Conservation (phyloP, 129 eudicot genomes). For the Kitagawia praeruptora region DNA sequence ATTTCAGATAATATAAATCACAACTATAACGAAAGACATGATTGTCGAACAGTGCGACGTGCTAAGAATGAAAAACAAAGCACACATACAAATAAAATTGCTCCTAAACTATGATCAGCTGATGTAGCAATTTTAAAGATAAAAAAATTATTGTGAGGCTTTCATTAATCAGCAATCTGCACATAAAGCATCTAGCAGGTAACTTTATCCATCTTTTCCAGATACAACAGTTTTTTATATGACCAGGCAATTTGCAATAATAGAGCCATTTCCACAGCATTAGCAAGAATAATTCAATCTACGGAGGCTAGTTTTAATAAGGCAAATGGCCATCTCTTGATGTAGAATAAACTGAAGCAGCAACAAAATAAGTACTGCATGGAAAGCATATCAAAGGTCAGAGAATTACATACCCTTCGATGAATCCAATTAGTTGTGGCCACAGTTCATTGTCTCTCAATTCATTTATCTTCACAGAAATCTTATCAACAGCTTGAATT, state of each 20-base stretch:
- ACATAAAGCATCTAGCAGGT: not conserved
- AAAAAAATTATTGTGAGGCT: not conserved
- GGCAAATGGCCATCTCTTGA: not conserved
- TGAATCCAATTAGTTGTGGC: slow-evolving; percentile 75
- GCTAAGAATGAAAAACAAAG: not conserved
- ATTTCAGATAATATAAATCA: not conserved
- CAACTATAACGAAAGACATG: not conserved
- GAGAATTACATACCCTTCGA: slow-evolving; percentile 64
- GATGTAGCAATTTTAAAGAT: not conserved
- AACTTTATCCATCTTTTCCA: not conserved
- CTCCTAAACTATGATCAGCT: not conserved
- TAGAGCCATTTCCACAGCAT: not conserved
- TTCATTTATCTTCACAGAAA: slow-evolving; percentile 69
- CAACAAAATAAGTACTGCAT: not conserved
- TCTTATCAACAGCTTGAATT: slow-evolving; percentile 83
- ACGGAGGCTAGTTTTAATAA: not conserved
- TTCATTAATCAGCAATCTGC: not conserved
- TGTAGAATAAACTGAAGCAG: not conserved
- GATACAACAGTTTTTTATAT: not conserved
- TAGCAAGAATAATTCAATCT: not conserved
- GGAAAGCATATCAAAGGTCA: not conserved
- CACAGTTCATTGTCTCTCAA: slow-evolving; percentile 90
- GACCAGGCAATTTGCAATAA: not conserved
- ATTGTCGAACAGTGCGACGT: not conserved
- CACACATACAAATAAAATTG: not conserved